Base-by-base conservation (phyloP, 441 rosid species). In the Isatis lusitanica region DNA sequence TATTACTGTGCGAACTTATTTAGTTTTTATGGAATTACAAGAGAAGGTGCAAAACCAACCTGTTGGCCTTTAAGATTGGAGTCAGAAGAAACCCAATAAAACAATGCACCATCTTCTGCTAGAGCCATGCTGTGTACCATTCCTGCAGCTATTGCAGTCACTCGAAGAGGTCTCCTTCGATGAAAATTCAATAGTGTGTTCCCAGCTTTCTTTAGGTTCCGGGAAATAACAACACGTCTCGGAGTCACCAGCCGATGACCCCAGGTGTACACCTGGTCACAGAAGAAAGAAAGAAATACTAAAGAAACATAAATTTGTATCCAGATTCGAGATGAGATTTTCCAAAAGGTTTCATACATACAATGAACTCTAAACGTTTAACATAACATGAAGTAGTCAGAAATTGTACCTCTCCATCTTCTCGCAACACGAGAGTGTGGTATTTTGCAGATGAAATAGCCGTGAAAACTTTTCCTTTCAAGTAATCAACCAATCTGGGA, bases 161-260 rank as follows among this genome's bases (percentile, higher is more conserved):
- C 88, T 52, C 87, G 90, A 78, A 95, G 86, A 30, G 87, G 88
- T 70, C 82, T 83, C 83, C 73, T 79, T 33, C 96, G 80, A 83
- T 92, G 95, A 75, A 90, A 91, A 77, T 93, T 91, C 83, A 88
- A 66, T 33, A 87, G 83, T 16, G 81, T 71, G 69, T 63, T 84
- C 63, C 97, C 97, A 74, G 86, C 80, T 81, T 91, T 95, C 84
- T 86, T 90, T 56, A 91, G 75, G 77, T 87, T 91, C 78, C 98
- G 89, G 71, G 88, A 81, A 75, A 91, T 71, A 52, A 80, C 24
- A 75, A 91, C 96, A 64, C 97, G 97, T 77, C 86, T 86, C 50
- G 99, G 98, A 46, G 98, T 87, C 79, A 95, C 99, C 68, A 93
- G 85, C 70, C 97, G 89, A 85, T 95, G 98, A 74, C 99, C 98